Conservation (phyloP, 2,329 filamentous ascomycete genomes). For the Emydomyces testavorans region DNA sequence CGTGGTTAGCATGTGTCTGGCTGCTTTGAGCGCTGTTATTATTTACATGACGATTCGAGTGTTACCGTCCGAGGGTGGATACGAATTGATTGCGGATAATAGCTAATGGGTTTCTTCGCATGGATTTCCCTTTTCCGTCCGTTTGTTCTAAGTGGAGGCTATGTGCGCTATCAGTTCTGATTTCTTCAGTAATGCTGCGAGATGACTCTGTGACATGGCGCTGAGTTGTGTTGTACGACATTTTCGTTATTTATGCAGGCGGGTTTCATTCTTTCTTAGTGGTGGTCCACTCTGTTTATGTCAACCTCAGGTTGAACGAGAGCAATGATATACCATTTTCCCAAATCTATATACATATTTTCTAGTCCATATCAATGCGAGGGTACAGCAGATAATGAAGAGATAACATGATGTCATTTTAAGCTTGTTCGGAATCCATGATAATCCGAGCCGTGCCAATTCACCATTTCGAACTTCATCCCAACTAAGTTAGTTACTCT, state of each 20-base stretch:
- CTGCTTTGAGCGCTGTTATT: slow-evolving; percentile 43
- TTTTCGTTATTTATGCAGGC: too few species aligned
- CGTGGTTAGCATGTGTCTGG: slow-evolving; percentile 48
- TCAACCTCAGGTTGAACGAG: too few species aligned
- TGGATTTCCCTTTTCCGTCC: background rate
- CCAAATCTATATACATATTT: too few species aligned
- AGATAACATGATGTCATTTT: background rate
- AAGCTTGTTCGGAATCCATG: background rate
- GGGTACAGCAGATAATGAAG: too few species aligned
- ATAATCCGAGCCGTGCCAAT: too few species aligned
- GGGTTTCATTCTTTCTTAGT: too few species aligned
- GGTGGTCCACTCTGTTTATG: too few species aligned
- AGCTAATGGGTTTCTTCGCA: background rate
- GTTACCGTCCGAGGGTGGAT: slow-evolving; percentile 71
- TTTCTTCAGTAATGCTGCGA: background rate
- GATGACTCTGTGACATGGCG: background rate
- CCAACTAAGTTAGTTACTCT: too few species aligned
- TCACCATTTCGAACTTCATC: slow-evolving; percentile 1
- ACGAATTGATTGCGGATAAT: slow-evolving; percentile 57
- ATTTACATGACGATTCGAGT: slow-evolving; percentile 57
- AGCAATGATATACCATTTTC: too few species aligned
- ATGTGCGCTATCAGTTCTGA: background rate
- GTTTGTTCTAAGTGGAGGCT: background rate
- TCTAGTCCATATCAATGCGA: too few species aligned
- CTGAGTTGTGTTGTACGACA: too few species aligned